phyloP scores from a whole-genome alignment of 441 rosid genomes.

The Pelargonium cotyledonis region DNA sequence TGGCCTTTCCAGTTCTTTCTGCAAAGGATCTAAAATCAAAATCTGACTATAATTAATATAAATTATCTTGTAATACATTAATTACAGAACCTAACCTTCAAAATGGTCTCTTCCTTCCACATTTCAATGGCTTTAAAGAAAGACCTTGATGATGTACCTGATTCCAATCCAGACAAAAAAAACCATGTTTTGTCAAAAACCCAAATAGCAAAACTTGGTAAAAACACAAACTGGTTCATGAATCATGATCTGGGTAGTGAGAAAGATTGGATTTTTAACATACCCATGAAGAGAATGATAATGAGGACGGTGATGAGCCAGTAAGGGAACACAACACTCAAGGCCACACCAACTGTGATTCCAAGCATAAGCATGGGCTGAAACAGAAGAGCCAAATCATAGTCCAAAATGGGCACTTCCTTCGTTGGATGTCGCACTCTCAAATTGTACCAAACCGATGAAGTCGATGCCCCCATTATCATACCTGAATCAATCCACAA shows the following conservation, averaged over 20 bases:
- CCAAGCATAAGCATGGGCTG: conserved; percentile 78
- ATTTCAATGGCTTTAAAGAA: conserved; percentile 61
- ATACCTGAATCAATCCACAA: conserved; percentile 35
- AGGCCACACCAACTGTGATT: conserved; percentile 62
- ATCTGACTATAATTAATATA: conserved; percentile 4
- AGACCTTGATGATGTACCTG: conserved; percentile 62
- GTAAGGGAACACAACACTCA: conserved; percentile 56
- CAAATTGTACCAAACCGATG: conserved; percentile 61
- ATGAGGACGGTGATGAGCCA: conserved; percentile 70
- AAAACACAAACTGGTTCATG: no score
- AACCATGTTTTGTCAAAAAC: not conserved
- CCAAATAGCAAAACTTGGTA: not conserved
- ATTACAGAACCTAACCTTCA: conserved; percentile 27
- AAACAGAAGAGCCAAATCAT: conserved; percentile 58
- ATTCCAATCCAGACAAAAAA: not conserved
- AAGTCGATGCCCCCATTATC: conserved; percentile 68
- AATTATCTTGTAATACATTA: conserved; percentile 12
- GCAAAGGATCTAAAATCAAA: conserved; percentile 7
- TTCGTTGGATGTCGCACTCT: conserved; percentile 55
- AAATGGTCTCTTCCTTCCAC: conserved; percentile 60
- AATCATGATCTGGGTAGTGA: not conserved
- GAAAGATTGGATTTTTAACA: no score
- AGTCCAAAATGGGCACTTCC: conserved; percentile 65
- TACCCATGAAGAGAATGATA: conserved; percentile 41
- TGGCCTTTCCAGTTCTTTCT: not conserved